Evolutionary conservation across 805 yeast species (phyloP).

Genomic region (Candida saitoana): DNA sequence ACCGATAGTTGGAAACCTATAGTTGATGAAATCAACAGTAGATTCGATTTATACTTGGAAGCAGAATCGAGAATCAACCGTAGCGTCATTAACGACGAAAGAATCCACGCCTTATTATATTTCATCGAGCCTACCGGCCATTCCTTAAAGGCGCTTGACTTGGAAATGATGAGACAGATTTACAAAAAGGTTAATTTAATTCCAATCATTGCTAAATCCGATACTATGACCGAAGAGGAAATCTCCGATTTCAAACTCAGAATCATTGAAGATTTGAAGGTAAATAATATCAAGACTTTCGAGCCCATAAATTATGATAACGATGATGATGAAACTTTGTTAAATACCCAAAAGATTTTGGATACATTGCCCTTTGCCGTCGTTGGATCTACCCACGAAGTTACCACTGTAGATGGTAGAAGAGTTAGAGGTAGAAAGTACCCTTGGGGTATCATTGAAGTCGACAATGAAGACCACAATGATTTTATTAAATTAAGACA

Average conservation of each 20-base stretch:
- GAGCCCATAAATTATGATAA: slow-evolving; percentile 72
- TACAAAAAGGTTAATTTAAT: slow-evolving; percentile 90
- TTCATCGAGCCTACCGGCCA: slow-evolving; percentile 98
- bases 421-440: slow-evolving; percentile 85
- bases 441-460: slow-evolving; percentile 97
- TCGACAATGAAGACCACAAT: slow-evolving; percentile 89
- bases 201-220: slow-evolving; percentile 93
- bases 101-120: slow-evolving; percentile 90
- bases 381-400: slow-evolving; percentile 79
- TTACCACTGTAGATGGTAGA: slow-evolving; percentile 69
- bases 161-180: slow-evolving; percentile 79
- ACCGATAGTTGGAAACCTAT: slow-evolving; percentile 80
- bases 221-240: slow-evolving; percentile 87
- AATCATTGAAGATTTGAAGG: slow-evolving; percentile 52
- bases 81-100: slow-evolving; percentile 64
- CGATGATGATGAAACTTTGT: slow-evolving; percentile 80
- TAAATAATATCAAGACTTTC: slow-evolving; percentile 70
- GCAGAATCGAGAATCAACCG: slow-evolving; percentile 82
- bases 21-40: slow-evolving; percentile 77
- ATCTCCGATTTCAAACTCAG: slow-evolving; percentile 68
- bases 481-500: slow-evolving; percentile 89
- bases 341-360: slow-evolving; percentile 62
- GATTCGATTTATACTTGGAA: slow-evolving; percentile 87
- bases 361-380: slow-evolving; percentile 86
- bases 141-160: slow-evolving; percentile 81